Percentiles rank a stretch among this genome's conserved stretches.
Evolutionary conservation across 129 eudicot genomes (phyloP).

Genomic region (Heracleum sosnowskyi): DNA sequence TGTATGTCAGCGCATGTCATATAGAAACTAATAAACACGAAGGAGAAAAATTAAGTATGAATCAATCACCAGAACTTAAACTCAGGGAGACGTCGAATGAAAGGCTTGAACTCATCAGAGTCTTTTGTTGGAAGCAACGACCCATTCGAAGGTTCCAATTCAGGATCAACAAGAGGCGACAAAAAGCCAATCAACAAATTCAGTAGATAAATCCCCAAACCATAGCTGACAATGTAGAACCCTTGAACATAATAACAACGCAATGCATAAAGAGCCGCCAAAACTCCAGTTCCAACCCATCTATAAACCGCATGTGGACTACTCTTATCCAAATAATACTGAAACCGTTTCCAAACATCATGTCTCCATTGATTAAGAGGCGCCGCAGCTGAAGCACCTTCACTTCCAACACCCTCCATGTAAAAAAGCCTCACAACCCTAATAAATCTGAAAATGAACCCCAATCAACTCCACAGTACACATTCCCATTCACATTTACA

Average conservation of each 20-base stretch:
- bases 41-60: background rate
- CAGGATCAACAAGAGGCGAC: slow-evolving; percentile 92
- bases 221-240: slow-evolving; percentile 69
- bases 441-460: slow-evolving; percentile 18
- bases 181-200: slow-evolving; percentile 85
- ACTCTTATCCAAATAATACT: slow-evolving; percentile 65
- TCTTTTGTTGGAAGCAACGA: slow-evolving; percentile 59
- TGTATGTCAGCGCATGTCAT: background rate
- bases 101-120: slow-evolving; percentile 84
- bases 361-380: slow-evolving; percentile 61
- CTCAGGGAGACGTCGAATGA: slow-evolving; percentile 83
- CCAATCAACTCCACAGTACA: slow-evolving; percentile 15
- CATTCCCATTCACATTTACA: background rate
- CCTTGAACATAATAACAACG: slow-evolving; percentile 58
- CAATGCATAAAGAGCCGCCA: slow-evolving; percentile 41
- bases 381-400: slow-evolving; percentile 32
- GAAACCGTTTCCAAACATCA: slow-evolving; percentile 44
- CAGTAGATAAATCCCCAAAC: slow-evolving; percentile 69
- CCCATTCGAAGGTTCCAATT: slow-evolving; percentile 60
- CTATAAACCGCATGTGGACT: slow-evolving; percentile 59
- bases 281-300: slow-evolving; percentile 60
- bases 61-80: slow-evolving; percentile 73
- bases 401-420: slow-evolving; percentile 61
- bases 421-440: slow-evolving; percentile 20
- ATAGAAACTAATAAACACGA: background rate